Evolutionary conservation across 257 asterid genomes (phyloP).

Genomic region (Gentiana dahurica): DNA sequence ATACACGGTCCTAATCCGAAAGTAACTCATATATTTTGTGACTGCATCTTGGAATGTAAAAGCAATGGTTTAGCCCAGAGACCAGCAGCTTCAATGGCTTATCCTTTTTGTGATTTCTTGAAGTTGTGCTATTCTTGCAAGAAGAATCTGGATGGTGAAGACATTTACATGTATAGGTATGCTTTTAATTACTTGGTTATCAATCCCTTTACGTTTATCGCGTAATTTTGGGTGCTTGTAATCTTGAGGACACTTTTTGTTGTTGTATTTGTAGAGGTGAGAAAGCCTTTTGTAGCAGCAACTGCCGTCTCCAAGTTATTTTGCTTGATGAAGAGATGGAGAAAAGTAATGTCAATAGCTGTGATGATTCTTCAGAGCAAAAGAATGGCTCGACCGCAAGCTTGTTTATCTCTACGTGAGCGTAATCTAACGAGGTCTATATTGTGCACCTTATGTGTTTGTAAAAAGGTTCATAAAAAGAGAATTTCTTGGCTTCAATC

Average conservation of each 20-base stretch:
- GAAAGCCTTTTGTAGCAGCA: constrained; percentile 78
- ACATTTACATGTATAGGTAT: constrained; percentile 82
- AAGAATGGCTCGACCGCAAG: constrained; percentile 25
- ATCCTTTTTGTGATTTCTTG: constrained; percentile 51
- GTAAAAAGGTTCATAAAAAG: constrained; percentile 20
- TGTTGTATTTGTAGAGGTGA: constrained; percentile 54
- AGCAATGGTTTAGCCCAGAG: constrained; percentile 22
- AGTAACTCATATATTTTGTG: constrained; percentile 83
- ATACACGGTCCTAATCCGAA: constrained; percentile 81
- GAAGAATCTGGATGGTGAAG: constrained; percentile 80
- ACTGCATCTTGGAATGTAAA: constrained; percentile 79
- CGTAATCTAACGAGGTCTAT: constrained; percentile 12
- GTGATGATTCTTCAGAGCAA: constrained; percentile 20
- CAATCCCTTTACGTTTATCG: neutral
- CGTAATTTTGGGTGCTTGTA: neutral
- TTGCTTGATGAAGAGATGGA: constrained; percentile 64
- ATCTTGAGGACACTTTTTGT: constrained; percentile 3
- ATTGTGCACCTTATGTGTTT: constrained; percentile 8
- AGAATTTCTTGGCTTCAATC: no score
- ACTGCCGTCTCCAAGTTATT: constrained; percentile 67
- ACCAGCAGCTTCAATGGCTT: constrained; percentile 21
- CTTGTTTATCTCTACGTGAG: constrained; percentile 29
- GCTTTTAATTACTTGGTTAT: constrained; percentile 3
- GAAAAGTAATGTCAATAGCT: constrained; percentile 15
- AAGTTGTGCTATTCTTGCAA: constrained; percentile 65